Conservation (phyloP, 306 rosid species). For the Castanea mollissima region DNA sequence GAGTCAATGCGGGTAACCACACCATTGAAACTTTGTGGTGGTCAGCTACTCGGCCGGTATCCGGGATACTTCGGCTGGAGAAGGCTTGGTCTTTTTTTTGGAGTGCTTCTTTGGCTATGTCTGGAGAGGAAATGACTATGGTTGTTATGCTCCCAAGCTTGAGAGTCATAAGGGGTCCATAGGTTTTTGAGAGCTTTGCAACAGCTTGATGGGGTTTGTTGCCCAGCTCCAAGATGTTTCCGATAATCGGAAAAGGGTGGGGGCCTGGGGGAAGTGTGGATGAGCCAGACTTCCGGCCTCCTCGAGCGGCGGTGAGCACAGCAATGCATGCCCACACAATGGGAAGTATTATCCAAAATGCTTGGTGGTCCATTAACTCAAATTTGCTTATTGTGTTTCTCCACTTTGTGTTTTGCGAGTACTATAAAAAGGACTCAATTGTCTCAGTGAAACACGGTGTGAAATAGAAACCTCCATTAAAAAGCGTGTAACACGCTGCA, state of each 20-base stretch:
- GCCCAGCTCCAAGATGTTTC: slow-evolving; percentile 48
- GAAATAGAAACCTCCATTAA: no score
- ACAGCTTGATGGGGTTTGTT: slow-evolving; percentile 35
- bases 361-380: not conserved
- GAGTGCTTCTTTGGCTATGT: slow-evolving; percentile 14
- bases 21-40: not conserved
- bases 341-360: not conserved
- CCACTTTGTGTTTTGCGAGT: no score
- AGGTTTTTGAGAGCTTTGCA: slow-evolving; percentile 8
- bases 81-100: not conserved
- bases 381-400: not conserved
- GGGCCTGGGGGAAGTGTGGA: slow-evolving; percentile 51
- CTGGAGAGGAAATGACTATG: slow-evolving; percentile 24
- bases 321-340: not conserved
- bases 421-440: no score
- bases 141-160: slow-evolving; percentile 25
- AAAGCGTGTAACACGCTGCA: no score
- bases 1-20: not conserved
- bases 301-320: not conserved
- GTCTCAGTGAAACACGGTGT: no score
- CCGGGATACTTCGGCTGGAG: not conserved
- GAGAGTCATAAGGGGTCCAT: slow-evolving; percentile 30
- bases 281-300: not conserved
- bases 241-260: slow-evolving; percentile 41
- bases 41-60: not conserved